A percentile compares a stretch with the other conserved stretches of the same genome.
phyloP scores from a whole-genome alignment of 768 basidiomycete species.

The Agaricus subrufescens region DNA sequence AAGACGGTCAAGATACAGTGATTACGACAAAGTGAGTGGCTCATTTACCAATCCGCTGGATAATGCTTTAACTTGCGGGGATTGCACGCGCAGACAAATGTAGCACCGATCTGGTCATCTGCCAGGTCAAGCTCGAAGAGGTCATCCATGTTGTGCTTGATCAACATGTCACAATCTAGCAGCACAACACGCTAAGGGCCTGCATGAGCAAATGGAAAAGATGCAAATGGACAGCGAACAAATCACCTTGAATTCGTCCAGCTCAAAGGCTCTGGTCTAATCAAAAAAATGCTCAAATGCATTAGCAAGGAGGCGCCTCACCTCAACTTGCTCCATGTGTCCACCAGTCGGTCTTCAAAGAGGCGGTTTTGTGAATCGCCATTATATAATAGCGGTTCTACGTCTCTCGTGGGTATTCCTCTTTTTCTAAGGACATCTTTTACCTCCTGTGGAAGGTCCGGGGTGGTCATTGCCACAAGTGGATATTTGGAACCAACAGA shows the following conservation, averaged over 20 bases:
- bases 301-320: slow-evolving; percentile 14
- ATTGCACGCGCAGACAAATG: slow-evolving; percentile 93
- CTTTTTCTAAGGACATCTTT: slow-evolving; percentile 46
- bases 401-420: slow-evolving; percentile 52
- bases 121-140: slow-evolving; percentile 57
- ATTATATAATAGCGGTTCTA: slow-evolving; percentile 54
- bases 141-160: slow-evolving; percentile 79
- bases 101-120: slow-evolving; percentile 76
- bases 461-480: slow-evolving; percentile 75
- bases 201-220: background rate
- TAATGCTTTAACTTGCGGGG: slow-evolving; percentile 82
- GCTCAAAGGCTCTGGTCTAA: slow-evolving; percentile 50
- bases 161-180: slow-evolving; percentile 86
- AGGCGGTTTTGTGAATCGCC: slow-evolving; percentile 29
- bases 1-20: slow-evolving; percentile 5
- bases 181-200: slow-evolving; percentile 63
- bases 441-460: slow-evolving; percentile 45
- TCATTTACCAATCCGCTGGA: slow-evolving; percentile 76
- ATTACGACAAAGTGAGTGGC: slow-evolving; percentile 9
- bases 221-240: background rate
- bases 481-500: slow-evolving; percentile 60
- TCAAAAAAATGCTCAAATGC: background rate
- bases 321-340: slow-evolving; percentile 72
- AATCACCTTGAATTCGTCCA: slow-evolving; percentile 62
- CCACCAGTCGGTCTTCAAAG: slow-evolving; percentile 52